Percentiles rank a stretch among this genome's conserved stretches.
These are phyloP conservation scores for Tephrocybe rancida DNA, from an alignment of 768 basidiomycete species.

Conservation along the genomic window DNA sequence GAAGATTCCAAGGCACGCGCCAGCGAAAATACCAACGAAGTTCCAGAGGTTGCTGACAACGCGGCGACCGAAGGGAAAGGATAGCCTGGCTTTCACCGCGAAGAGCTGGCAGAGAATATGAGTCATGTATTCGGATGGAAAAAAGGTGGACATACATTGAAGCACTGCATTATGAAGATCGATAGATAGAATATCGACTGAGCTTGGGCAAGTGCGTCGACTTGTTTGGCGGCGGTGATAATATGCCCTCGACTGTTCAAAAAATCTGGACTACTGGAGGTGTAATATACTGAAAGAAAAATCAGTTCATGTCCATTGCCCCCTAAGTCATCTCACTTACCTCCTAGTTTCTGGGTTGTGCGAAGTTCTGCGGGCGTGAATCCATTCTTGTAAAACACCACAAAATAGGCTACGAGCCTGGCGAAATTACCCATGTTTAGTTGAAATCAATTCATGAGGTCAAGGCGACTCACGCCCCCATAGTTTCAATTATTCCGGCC, in stretches of 20 bases:
- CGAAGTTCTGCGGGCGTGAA: conserved; percentile 61
- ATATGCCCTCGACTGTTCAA: conserved; percentile 51
- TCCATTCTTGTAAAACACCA: conserved; percentile 64
- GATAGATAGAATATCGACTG: conserved; percentile 71
- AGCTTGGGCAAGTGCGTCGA: conserved; percentile 60
- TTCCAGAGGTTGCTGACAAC: conserved; percentile 64
- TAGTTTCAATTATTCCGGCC: conserved; percentile 60
- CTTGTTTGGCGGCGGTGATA: conserved; percentile 48
- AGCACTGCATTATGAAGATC: conserved; percentile 69
- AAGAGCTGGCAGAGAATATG: conserved; percentile 44
- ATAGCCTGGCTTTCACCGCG: conserved; percentile 65
- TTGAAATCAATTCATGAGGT: background rate
- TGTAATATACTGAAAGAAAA: conserved; percentile 44
- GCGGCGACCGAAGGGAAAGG: conserved; percentile 63
- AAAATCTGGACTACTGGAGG: conserved; percentile 51
- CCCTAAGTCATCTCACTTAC: too few species aligned
- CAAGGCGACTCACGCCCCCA: conserved; percentile 48
- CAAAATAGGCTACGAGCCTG: conserved; percentile 65
- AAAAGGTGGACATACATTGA: conserved; percentile 47
- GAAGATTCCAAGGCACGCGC: conserved; percentile 66
- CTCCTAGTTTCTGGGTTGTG: conserved; percentile 44
- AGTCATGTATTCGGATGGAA: background rate
- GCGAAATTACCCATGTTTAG: background rate
- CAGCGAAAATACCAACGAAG: conserved; percentile 62
- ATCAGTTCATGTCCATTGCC: background rate